Conservation (phyloP, 306 rosid genomes). For the Inga leiocalycina region DNA sequence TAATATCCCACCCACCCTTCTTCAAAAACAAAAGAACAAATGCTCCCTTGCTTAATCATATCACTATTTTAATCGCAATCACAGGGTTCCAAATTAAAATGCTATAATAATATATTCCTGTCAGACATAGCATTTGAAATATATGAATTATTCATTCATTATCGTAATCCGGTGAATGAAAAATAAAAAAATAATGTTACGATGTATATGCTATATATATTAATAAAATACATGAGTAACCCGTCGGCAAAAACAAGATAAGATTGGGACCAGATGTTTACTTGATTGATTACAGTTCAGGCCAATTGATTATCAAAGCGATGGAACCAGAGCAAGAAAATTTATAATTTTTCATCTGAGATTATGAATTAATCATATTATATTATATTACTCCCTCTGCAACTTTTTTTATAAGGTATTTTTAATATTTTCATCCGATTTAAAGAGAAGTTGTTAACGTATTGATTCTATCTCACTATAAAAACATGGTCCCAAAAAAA, state of each 20-base stretch:
- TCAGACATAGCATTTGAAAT: neutral
- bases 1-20: constrained; percentile 6
- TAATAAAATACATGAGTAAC: neutral
- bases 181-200: neutral
- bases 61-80: neutral
- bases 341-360: neutral
- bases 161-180: neutral
- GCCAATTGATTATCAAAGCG: neutral
- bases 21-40: neutral
- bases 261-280: neutral
- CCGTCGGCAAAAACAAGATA: neutral
- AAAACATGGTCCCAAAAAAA: no score
- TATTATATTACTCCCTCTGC: neutral
- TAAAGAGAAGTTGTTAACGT: no score
- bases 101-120: neutral
- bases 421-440: neutral
- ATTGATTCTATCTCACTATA: no score
- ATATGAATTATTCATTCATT: neutral
- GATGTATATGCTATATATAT: neutral
- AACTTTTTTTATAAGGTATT: neutral
- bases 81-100: neutral
- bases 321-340: neutral
- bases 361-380: neutral
- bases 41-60: neutral
- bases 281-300: neutral